A percentile compares a stretch with the other conserved stretches of the same genome.
These are phyloP conservation scores for Melastoma candidum DNA, from an alignment of 441 rosid genomes.

Conservation along the genomic window DNA sequence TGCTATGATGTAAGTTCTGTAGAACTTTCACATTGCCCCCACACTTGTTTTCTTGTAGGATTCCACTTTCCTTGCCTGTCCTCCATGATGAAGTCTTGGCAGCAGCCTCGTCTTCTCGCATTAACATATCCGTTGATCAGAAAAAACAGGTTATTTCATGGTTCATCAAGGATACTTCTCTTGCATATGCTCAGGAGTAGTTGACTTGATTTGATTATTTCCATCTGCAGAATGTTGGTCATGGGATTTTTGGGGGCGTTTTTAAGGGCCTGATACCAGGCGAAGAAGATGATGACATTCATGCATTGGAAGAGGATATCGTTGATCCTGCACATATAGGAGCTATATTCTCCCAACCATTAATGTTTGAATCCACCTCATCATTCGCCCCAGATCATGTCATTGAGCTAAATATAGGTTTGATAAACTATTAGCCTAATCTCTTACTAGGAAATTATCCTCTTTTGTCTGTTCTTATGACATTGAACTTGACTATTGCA, in stretches of 20 bases:
- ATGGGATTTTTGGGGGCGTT: constrained; percentile 42
- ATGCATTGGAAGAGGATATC: constrained; percentile 28
- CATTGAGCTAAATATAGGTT: constrained; percentile 70
- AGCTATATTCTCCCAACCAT: constrained; percentile 54
- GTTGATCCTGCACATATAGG: constrained; percentile 37
- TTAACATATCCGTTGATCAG: constrained; percentile 29
- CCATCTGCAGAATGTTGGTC: constrained; percentile 36
- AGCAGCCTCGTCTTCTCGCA: constrained; percentile 51
- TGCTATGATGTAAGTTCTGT: background rate
- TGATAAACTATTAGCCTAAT: constrained; percentile 6
- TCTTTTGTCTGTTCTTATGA: constrained; percentile 6
- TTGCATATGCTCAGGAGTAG: constrained; percentile 9
- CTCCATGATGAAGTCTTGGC: constrained; percentile 67
- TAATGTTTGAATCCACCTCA: constrained; percentile 48
- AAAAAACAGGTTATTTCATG: constrained; percentile 40
- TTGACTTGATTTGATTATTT: constrained; percentile 19
- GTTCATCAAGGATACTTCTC: background rate
- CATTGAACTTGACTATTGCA: constrained; percentile 30
- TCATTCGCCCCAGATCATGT: constrained; percentile 18
- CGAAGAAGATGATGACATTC: constrained; percentile 30
- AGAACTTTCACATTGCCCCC: constrained; percentile 1
- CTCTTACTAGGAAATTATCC: constrained; percentile 10
- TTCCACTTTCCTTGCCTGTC: constrained; percentile 52
- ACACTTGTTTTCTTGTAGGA: constrained; percentile 19
- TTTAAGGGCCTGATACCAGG: constrained; percentile 44